These are phyloP conservation scores for Salix caprea DNA, from an alignment of 345 rosid genomes.

Conservation along the genomic window DNA sequence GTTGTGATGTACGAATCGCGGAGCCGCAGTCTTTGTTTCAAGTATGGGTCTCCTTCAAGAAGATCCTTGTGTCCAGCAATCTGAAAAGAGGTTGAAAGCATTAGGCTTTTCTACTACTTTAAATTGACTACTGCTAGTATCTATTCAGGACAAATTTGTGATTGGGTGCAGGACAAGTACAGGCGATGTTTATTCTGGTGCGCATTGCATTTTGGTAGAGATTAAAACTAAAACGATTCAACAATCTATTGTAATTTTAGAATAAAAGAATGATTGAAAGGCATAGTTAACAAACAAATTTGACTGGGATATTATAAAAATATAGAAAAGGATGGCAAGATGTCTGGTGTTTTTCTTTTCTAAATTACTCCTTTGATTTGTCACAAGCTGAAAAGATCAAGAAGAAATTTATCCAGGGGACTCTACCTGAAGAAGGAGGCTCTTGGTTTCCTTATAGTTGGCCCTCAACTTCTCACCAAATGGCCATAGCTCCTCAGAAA, in stretches of 20 bases:
- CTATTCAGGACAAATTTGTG: background rate
- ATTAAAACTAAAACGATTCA: background rate
- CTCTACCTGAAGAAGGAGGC: conserved; percentile 83
- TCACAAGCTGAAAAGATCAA: background rate
- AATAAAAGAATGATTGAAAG: background rate
- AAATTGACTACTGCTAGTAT: background rate
- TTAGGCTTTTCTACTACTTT: conserved; percentile 13
- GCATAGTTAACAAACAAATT: background rate
- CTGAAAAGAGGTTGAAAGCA: conserved; percentile 26
- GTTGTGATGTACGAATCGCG: conserved; percentile 97
- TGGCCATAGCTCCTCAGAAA: conserved; percentile 68
- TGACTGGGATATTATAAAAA: background rate
- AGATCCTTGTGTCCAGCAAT: conserved; percentile 93
- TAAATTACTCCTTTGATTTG: background rate
- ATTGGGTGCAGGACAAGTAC: background rate
- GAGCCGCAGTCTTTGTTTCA: conserved; percentile 87
- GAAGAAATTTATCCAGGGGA: background rate
- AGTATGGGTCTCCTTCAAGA: conserved; percentile 92
- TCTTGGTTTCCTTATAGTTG: conserved; percentile 78
- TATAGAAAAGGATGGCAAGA: background rate
- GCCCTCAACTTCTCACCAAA: conserved; percentile 70
- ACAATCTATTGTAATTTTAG: background rate
- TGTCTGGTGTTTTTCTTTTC: background rate
- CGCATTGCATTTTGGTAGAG: background rate
- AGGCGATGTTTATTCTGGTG: background rate